Evolutionary conservation across 2,329 filamentous ascomycete genomes (phyloP).

Genomic region (Myriosclerotinia curreyana): DNA sequence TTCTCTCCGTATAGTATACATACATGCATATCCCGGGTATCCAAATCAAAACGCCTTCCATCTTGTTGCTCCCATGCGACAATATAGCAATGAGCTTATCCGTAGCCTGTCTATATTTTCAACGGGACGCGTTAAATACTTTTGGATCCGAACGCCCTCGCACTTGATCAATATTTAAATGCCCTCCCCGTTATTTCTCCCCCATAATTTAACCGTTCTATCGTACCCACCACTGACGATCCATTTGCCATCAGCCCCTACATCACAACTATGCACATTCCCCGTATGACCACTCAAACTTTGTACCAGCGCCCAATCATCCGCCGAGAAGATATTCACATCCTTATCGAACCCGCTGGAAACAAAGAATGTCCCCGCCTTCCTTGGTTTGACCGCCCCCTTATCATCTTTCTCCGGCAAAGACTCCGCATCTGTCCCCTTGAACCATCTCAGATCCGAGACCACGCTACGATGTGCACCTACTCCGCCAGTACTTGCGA

Average conservation of each 20-base stretch:
- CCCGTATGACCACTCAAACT: constrained; percentile 86
- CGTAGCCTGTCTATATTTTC: not conserved
- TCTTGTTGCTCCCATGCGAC: not conserved
- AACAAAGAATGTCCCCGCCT: constrained; percentile 87
- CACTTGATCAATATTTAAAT: constrained; percentile 39
- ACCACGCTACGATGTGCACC: constrained; percentile 90
- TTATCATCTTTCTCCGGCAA: constrained; percentile 62
- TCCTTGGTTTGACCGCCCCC: constrained; percentile 69
- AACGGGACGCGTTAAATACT: not conserved
- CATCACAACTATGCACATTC: constrained; percentile 86
- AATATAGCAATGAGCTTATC: not conserved
- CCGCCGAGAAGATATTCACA: constrained; percentile 92
- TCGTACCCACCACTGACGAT: constrained; percentile 95
- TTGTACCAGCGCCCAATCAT: constrained; percentile 91
- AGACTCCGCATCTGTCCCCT: constrained; percentile 73
- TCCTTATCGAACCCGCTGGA: constrained; percentile 90
- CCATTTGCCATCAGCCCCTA: constrained; percentile 82
- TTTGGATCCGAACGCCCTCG: constrained; percentile 2
- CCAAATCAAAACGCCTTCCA: constrained; percentile 11
- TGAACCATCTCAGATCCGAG: constrained; percentile 91
- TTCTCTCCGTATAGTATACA: constrained; percentile 11
- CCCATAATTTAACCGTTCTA: constrained; percentile 94
- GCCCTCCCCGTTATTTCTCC: constrained; percentile 69
- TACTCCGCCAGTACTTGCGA: constrained; percentile 77
- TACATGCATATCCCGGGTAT: constrained; percentile 12